Evolutionary conservation across 306 rosid species (phyloP), one percentile per base, ranked within the genome.

Genomic region (Pachyrhizus erosus): DNA sequence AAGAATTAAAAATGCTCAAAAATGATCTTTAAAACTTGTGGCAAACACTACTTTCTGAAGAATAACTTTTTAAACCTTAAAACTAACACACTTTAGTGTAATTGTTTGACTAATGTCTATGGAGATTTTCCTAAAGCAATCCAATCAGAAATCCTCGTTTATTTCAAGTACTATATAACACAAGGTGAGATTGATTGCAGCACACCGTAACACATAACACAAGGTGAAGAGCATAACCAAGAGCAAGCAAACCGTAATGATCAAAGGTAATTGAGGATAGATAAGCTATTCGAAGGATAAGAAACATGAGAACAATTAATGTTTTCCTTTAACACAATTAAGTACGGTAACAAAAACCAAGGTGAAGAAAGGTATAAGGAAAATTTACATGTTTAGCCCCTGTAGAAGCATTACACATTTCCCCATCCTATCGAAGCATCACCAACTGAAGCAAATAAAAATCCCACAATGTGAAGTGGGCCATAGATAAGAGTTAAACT

Each of bases 381-480:
- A 46, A 21, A 73, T 33, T 81, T 73, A 73, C 58, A 73, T 34
- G 58, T 61, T 61, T 24, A 73, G 67, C 42, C 33, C 74, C 84
- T 21, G 74, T 27, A 61, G 83, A 81, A 66, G 31, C 60, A 74
- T 27, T 34, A 49, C 45, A 81, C 57, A 81, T 34, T 67, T 66
- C 71, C 64, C 71, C 58, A 26, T 57, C 64, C 65, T 42, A 7
- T 54, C 20, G 7, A n/a, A 40, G 40, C 69, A 18, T 80, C 79
- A 33, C 65, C 73, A 48, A 33, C 71, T 33, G 71, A 65, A 66
- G 70, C 49, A 75, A 54, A 24, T 64, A 29, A 39, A 82, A 75
- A 82, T 18, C 62, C 61, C 70, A 75, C 72, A 55, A 75, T 54
- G 77, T 52, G 51, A 54, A 73, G 48, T 45, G 60, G 80, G 46